Percentiles rank a stretch among this genome's conserved stretches.
Conservation (phyloP, 2,329 filamentous ascomycete genomes). For the Nothomitra cinnamomea region DNA sequence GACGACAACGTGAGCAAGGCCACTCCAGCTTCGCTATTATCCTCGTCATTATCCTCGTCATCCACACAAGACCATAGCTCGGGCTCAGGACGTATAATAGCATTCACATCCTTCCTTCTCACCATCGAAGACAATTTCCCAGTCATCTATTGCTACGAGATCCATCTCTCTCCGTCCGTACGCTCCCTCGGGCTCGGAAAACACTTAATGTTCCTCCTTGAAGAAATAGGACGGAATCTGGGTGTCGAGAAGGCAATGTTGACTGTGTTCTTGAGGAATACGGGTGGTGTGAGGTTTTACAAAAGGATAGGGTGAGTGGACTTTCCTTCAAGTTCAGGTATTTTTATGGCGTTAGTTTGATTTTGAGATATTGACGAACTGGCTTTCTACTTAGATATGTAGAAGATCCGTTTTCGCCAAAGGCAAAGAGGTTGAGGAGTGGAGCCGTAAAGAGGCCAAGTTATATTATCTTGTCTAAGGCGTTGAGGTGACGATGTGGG, state of each 20-base stretch:
- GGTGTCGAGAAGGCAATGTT: slow-evolving; percentile 52
- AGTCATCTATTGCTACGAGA: slow-evolving; percentile 65
- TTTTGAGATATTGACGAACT: too few relatives aligned
- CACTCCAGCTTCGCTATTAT: neutral
- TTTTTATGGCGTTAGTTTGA: neutral
- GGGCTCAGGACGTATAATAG: slow-evolving; percentile 25
- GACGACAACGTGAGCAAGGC: neutral
- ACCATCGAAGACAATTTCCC: slow-evolving; percentile 47
- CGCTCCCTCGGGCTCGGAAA: slow-evolving; percentile 45
- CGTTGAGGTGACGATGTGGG: slow-evolving; percentile 12
- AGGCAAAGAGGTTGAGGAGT: slow-evolving; percentile 33
- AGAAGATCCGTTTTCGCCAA: slow-evolving; percentile 36
- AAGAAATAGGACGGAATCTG: slow-evolving; percentile 35
- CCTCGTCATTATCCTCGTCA: too few relatives aligned
- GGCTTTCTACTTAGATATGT: too few relatives aligned
- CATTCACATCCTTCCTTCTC: slow-evolving; percentile 54
- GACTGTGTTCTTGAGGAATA: slow-evolving; percentile 51
- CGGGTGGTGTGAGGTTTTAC: slow-evolving; percentile 42
- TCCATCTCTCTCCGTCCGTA: slow-evolving; percentile 44
- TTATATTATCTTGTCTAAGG: slow-evolving; percentile 43
- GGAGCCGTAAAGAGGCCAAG: slow-evolving; percentile 37
- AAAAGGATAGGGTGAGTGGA: slow-evolving; percentile 34
- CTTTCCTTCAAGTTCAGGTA: neutral
- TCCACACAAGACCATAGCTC: too few relatives aligned
- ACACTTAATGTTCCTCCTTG: slow-evolving; percentile 39